Base-by-base conservation (phyloP, 164 flowering plant genomes). In the Paratinospora sagittata region DNA sequence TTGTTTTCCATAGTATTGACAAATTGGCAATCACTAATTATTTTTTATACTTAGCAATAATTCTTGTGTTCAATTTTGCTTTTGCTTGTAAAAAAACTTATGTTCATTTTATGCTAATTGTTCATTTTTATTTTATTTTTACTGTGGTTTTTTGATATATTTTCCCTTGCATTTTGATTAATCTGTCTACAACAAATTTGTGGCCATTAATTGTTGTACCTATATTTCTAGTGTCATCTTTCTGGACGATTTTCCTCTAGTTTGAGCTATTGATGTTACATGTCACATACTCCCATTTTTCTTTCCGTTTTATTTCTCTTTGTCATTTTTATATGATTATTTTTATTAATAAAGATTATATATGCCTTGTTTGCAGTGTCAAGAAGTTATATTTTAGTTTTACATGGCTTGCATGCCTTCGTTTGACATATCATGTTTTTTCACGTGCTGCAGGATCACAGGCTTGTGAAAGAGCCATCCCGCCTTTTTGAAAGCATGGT, bases 401-500 rank as follows among this genome's bases (percentile, higher is more conserved):
- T n/a, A 19, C 21, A 21, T 55, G 6, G 24, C 24, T 55, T 55
- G 61, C 24, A 5, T 19, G 58, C 24, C 61, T 8, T 55, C 61
- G 21, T 3, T 55, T n/a, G 41, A 13, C 47, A 26, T 58, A n/a
- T 75, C 36, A 73, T 27, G 17, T 55, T 69, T 16, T n/a, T 66
- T 66, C 57, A 33, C 68, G 69, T 63, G 78, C 26, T 77, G 76
- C 87, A 96, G 99, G 92, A 91, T 75, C 97, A 91, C 43, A 86
- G 84, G 79, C 79, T 84, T 67, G 81, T 86, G 72, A 91, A 84
- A 81, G 96, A 89, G 76, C 98, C 98, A 69, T 81, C 97, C 24
- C 85, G 84, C 83, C 84, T 96, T 66, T 93, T 93, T 77, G 99
- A 96, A 84, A 96, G 98, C 89, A 85, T 96, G 87, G 98, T 96